Evolutionary conservation across 176 grass and related monocot species (phyloP).

Genomic region (Pharus latifolius): DNA sequence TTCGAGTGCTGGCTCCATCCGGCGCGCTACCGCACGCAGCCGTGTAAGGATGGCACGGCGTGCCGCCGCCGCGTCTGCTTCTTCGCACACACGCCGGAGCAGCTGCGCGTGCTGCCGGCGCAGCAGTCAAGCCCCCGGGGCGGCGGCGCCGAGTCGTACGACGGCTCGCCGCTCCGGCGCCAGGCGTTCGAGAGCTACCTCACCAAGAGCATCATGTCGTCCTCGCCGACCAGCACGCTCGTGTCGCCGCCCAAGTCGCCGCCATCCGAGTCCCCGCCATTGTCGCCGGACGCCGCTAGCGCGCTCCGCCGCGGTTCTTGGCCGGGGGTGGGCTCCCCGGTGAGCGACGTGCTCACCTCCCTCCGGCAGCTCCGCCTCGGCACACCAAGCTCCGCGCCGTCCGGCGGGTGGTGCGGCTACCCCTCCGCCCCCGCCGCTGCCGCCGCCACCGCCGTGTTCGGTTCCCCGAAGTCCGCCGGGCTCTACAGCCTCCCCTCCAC

Average conservation of each 20-base stretch:
- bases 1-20: constrained; percentile 97
- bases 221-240: constrained; percentile 75
- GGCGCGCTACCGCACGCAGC: constrained; percentile 71
- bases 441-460: no score
- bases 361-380: constrained; percentile 55
- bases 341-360: constrained; percentile 48
- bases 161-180: constrained; percentile 63
- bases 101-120: constrained; percentile 43
- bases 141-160: constrained; percentile 46
- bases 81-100: constrained; percentile 75
- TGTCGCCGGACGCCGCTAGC: constrained; percentile 32
- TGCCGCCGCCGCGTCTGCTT: constrained; percentile 87
- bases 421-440: not conserved
- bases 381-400: constrained; percentile 38
- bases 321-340: constrained; percentile 18
- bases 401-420: constrained; percentile 20
- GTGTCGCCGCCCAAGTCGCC: constrained; percentile 52
- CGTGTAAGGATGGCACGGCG: constrained; percentile 63
- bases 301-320: constrained; percentile 38
- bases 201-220: constrained; percentile 30
- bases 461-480: constrained; percentile 30
- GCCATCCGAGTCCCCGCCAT: constrained; percentile 60
- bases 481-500: constrained; percentile 56
- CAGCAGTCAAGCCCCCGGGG: constrained; percentile 23
- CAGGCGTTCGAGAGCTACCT: constrained; percentile 57